phyloP scores from a whole-genome alignment of 2,329 filamentous ascomycete genomes.

The Pyricularia sp. region DNA sequence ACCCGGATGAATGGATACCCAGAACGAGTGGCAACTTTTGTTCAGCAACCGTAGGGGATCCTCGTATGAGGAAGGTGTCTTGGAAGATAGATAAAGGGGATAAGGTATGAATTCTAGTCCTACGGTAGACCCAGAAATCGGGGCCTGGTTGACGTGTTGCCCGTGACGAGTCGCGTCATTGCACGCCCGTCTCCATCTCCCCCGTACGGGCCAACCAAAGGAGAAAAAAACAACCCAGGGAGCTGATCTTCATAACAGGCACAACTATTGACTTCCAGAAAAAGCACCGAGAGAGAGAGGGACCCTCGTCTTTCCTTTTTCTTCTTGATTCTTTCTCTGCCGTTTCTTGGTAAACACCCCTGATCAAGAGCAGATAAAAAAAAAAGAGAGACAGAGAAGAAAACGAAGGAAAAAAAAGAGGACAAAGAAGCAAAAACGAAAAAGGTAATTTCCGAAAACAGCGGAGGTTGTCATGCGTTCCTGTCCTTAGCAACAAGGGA shows the following conservation, averaged over 20 bases:
- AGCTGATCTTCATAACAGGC: neutral
- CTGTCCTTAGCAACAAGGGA: conserved; percentile 3
- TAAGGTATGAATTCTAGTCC: neutral
- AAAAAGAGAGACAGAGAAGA: neutral
- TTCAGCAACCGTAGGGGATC: neutral
- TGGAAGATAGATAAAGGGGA: neutral
- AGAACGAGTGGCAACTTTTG: neutral
- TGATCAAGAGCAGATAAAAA: neutral
- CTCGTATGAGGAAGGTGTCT: neutral
- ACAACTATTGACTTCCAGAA: neutral
- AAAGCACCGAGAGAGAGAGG: neutral
- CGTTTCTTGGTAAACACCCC: neutral
- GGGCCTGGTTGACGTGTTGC: neutral
- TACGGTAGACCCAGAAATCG: neutral
- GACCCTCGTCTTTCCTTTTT: neutral
- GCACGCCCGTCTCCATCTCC: neutral
- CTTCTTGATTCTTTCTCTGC: neutral
- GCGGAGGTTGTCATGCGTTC: conserved; percentile 32
- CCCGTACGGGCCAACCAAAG: neutral
- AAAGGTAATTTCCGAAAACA: conserved; percentile 33
- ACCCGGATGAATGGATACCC: neutral
- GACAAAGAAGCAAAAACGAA: conserved; percentile 16
- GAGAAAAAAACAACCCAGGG: too few species aligned
- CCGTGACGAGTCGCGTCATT: neutral
- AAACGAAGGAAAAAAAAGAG: neutral